These are phyloP conservation scores for Ceratobasidium sp. DNA, from an alignment of 1,284 basidiomycete genomes.

Conservation along the genomic window DNA sequence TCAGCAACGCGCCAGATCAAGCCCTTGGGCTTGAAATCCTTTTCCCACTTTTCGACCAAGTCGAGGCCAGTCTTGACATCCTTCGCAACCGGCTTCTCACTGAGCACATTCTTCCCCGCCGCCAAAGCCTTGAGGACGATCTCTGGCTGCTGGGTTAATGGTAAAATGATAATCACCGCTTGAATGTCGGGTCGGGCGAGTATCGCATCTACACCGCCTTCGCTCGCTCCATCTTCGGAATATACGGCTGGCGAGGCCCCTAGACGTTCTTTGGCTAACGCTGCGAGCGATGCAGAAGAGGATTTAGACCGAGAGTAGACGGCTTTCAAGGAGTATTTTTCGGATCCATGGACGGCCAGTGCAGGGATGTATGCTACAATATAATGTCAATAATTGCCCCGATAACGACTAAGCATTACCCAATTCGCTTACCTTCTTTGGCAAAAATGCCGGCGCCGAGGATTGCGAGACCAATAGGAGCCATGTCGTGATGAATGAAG, in stretches of 20 bases:
- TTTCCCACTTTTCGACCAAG: conserved; percentile 71
- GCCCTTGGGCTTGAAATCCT: conserved; percentile 66
- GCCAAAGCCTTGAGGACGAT: conserved; percentile 60
- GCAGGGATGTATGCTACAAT: conserved; percentile 70
- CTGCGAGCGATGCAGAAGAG: conserved; percentile 62
- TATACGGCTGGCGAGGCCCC: conserved; percentile 58
- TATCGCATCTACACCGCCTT: conserved; percentile 62
- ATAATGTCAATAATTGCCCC: background rate
- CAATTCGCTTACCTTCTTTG: conserved; percentile 60
- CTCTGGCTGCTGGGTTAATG: conserved; percentile 73
- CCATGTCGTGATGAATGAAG: background rate
- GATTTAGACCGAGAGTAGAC: conserved; percentile 79
- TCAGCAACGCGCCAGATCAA: conserved; percentile 85
- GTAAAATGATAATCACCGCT: conserved; percentile 76
- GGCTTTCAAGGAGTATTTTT: conserved; percentile 61
- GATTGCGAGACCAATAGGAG: conserved; percentile 60
- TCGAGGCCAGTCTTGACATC: conserved; percentile 67
- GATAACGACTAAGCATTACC: conserved; percentile 4
- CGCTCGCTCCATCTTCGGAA: conserved; percentile 55
- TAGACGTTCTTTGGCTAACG: conserved; percentile 55
- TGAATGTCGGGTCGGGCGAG: conserved; percentile 68
- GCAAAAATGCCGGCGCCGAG: conserved; percentile 76
- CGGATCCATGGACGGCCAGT: conserved; percentile 59
- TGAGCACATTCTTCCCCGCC: conserved; percentile 79
- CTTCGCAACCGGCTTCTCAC: conserved; percentile 83